Evolutionary conservation across 176 grass and related monocot species (phyloP), one percentile per base, ranked within the genome.

Genomic region (Elaeis guineensis): DNA sequence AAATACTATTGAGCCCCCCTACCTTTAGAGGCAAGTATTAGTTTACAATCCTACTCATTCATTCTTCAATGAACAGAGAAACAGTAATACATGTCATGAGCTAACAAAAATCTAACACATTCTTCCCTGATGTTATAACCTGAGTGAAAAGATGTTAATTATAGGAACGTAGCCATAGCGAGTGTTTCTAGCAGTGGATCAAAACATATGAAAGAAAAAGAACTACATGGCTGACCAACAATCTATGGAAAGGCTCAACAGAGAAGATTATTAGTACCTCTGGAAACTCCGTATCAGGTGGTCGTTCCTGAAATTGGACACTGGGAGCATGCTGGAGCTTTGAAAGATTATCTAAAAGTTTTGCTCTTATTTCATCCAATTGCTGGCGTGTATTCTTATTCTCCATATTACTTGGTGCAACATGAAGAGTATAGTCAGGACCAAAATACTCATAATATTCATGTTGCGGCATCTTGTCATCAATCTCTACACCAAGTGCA

Each of bases 341-440:
- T 20, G 88, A 93, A 61, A 98, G 94, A 83, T 89, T 89, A 56
- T 98, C 94, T 49, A 98, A 67, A 65, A 98, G 79, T 21, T 72
- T 86, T 44, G 16, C 25, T 72, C 79, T 84, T 66, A 98, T 98
- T 14, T 86, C 88, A 78, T 98, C 84, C 50, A 93, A 39, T 29
- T 92, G 73, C 0, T 62, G 59, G 1, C 49, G 70, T 52, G 88
- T 81, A 76, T 98, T 98, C 73, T 85, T 98, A 55, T 98, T 98
- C 70, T 98, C 84, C 94, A 98, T 92, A 69, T 98, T 98, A 86
- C 84, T 92, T 69, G 94, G 79, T 61, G 79, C 79, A 29, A 89
- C 84, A 76, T 81, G 87, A 78, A 98, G 87, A 64, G 84, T 89
- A 72, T 92, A 98, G 69, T 98, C 88, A 71, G 94, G 94, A 61